Percentiles rank a stretch among this genome's conserved stretches.
Conservation (phyloP, 2,329 filamentous ascomycete genomes). For the Verticillium zaregamsianum region DNA sequence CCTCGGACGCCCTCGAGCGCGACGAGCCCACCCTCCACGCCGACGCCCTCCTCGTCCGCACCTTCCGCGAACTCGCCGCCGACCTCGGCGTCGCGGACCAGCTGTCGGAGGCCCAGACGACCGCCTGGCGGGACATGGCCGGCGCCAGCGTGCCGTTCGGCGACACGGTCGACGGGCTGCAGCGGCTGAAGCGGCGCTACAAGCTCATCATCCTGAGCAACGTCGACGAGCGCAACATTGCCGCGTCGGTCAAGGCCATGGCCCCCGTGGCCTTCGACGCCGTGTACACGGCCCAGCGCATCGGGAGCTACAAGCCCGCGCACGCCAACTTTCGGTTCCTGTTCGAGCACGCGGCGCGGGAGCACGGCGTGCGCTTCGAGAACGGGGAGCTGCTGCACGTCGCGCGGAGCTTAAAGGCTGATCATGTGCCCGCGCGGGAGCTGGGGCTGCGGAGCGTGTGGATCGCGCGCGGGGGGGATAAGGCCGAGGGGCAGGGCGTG, state of each 20-base stretch:
- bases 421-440: conserved; percentile 61
- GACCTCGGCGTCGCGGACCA: conserved; percentile 30
- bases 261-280: conserved; percentile 50
- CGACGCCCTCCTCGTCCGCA: conserved; percentile 46
- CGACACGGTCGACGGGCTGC: conserved; percentile 52
- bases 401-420: conserved; percentile 62
- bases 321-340: conserved; percentile 62
- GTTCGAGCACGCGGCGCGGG: conserved; percentile 44
- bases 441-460: conserved; percentile 58
- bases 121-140: conserved; percentile 44
- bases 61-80: conserved; percentile 39
- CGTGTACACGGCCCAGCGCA: conserved; percentile 65
- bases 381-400: conserved; percentile 59
- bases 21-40: conserved; percentile 52
- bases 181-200: conserved; percentile 42
- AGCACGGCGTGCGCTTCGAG: conserved; percentile 47
- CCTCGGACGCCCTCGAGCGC: conserved; percentile 45
- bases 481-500: conserved; percentile 26
- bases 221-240: conserved; percentile 41
- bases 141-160: conserved; percentile 52
- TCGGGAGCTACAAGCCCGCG: conserved; percentile 69
- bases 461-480: conserved; percentile 58
- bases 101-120: conserved; percentile 26
- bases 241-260: conserved; percentile 32
- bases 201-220: conserved; percentile 60